Percentiles rank a stretch among this genome's conserved stretches.
phyloP scores from a whole-genome alignment of 129 eudicot species.

The Kitagawia praeruptora region DNA sequence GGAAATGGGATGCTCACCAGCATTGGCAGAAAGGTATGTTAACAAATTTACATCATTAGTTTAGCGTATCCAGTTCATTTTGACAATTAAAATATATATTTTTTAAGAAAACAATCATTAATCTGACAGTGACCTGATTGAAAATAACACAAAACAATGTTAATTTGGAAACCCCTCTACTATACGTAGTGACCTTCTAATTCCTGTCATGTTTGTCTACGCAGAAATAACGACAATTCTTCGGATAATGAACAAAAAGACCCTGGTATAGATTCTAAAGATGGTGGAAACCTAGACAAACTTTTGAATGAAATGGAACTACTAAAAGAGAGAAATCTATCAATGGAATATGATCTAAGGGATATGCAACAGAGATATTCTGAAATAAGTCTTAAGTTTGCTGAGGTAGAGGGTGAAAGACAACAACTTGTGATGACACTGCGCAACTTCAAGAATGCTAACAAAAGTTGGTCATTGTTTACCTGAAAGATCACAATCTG shows the following conservation, averaged over 20 bases:
- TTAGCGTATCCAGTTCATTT: neutral
- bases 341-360: slow-evolving; percentile 74
- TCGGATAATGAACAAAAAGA: slow-evolving; percentile 13
- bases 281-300: slow-evolving; percentile 19
- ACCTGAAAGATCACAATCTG: neutral
- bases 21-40: neutral
- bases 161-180: neutral
- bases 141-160: neutral
- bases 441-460: slow-evolving; percentile 66
- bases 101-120: neutral
- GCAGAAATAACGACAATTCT: slow-evolving; percentile 24
- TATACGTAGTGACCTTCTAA: neutral
- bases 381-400: slow-evolving; percentile 92
- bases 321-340: slow-evolving; percentile 50
- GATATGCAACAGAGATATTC: slow-evolving; percentile 97
- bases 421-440: slow-evolving; percentile 81
- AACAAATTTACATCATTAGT: neutral
- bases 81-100: neutral
- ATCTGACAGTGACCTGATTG: neutral
- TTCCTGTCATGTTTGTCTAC: neutral
- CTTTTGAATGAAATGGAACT: slow-evolving; percentile 41
- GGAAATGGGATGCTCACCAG: neutral
- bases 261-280: slow-evolving; percentile 9
- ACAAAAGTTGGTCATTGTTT: slow-evolving; percentile 24
- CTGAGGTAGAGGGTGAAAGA: slow-evolving; percentile 96